A percentile compares a stretch with the other conserved stretches of the same genome.
Evolutionary conservation across 2,329 filamentous ascomycete species (phyloP).

Genomic region (Alternaria viburni): DNA sequence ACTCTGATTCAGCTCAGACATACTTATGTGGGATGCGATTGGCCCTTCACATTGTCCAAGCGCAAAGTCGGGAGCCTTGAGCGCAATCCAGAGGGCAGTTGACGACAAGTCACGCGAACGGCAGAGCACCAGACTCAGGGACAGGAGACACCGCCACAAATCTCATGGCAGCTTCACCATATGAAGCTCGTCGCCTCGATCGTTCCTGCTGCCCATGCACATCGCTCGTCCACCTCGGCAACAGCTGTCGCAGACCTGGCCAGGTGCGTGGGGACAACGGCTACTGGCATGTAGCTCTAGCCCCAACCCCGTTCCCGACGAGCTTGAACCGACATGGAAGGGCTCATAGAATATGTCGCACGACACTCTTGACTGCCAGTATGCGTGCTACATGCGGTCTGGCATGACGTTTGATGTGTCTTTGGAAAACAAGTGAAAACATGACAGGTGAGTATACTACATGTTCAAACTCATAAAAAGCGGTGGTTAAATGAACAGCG

Average conservation of each 20-base stretch:
- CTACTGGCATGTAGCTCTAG: slow-evolving; percentile 17
- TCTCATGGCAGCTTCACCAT: neutral
- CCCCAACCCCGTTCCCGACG: slow-evolving; percentile 3
- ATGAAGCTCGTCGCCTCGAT: neutral
- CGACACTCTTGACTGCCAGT: slow-evolving; percentile 1
- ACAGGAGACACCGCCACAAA: neutral
- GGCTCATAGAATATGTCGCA: slow-evolving; percentile 1
- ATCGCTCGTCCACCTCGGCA: slow-evolving; percentile 1
- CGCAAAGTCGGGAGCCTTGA: neutral
- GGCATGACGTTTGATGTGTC: slow-evolving; percentile 23
- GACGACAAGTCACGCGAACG: neutral
- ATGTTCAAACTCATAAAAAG: neutral
- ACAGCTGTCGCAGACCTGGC: neutral
- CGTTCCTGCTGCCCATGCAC: neutral
- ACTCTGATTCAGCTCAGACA: neutral
- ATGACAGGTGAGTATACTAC: slow-evolving; percentile 8
- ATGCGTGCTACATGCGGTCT: slow-evolving; percentile 8
- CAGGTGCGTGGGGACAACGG: slow-evolving; percentile 4
- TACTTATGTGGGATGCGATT: neutral
- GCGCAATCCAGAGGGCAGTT: neutral
- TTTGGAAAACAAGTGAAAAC: slow-evolving; percentile 16
- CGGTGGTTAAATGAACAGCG: neutral
- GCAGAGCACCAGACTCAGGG: neutral
- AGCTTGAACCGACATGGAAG: slow-evolving; percentile 10
- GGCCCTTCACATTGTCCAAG: neutral